Evolutionary conservation across 352 stramenopile species (phyloP), one percentile per base, ranked within the genome.

Genomic region (Globisporangium canariense): DNA sequence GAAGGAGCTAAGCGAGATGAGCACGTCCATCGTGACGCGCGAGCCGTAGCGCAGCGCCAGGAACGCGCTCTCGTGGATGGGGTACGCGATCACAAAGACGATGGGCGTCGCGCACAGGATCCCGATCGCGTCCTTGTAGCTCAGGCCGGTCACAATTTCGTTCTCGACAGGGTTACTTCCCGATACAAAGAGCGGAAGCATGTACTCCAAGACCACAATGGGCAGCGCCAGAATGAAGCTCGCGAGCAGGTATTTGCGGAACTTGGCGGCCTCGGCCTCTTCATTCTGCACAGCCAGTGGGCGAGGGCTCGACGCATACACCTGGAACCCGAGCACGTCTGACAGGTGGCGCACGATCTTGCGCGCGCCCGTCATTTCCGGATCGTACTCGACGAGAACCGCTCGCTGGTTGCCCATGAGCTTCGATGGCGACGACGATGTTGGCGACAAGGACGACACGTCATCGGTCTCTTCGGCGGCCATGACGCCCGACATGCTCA

Each of bases 11-110:
- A 93, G 71, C 38, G 85, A 91, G 25, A 91, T 81, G 50, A 93
- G 75, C 53, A 91, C 83, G 53, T 91, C 80, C 83, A 93, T 93
- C 0, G 77, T 90, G 61, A 90, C 81, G 5, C 78, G 74, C 2
- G 75, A 81, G 52, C 81, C 71, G 57, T 86, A 85, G 28, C 81
- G 80, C 9, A 91, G 54, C 32, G 82, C 78, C 1, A 80, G 62
- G 61, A 78, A 88, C 18, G 84, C 83, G 41, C 79, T 90, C 58
- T 87, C 74, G 61, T 93, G 82, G 67, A 93, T 90, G 30, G 80
- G 83, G n/a, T 67, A 70, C 3, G 79, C 83, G 50, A 89, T 64
- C 28, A 79, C 18, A 41, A 91, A 81, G 18, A 91, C 53, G 20
- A 90, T 80, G 16, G 85, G 85, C 14, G 85, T 93, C 22, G 85